Conservation (phyloP, 805 yeast species). For the Metschnikowia borealis region DNA sequence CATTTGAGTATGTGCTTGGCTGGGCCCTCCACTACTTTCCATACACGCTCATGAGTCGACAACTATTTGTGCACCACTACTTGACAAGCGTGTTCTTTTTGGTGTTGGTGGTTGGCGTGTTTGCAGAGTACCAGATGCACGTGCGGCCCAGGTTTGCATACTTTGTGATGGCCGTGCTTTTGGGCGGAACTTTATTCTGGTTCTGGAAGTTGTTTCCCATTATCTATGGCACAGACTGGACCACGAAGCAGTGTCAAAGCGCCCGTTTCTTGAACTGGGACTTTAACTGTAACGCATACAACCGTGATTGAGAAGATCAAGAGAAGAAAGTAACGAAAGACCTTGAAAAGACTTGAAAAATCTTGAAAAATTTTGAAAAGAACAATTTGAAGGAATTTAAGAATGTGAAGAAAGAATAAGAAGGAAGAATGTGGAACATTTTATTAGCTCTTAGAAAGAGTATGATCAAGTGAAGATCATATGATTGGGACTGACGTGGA, state of each 20-base stretch:
- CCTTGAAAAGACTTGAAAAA: too few species aligned
- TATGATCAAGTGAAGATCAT: too few species aligned
- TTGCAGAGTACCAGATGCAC: slow-evolving; percentile 37
- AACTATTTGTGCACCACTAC: slow-evolving; percentile 44
- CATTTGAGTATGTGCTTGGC: slow-evolving; percentile 46
- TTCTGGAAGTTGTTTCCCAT: slow-evolving; percentile 36
- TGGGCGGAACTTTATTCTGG: slow-evolving; percentile 20
- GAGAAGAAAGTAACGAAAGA: too few species aligned
- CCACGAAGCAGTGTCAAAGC: slow-evolving; percentile 32
- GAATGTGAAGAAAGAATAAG: too few species aligned
- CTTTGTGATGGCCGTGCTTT: slow-evolving; percentile 17
- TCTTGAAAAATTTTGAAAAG: too few species aligned
- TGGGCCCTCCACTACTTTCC: slow-evolving; percentile 60
- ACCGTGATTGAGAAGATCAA: background rate
- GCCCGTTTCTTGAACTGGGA: slow-evolving; percentile 43
- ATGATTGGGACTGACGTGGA: too few species aligned
- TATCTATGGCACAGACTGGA: slow-evolving; percentile 48
- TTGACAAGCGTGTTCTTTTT: slow-evolving; percentile 49
- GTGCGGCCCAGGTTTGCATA: slow-evolving; percentile 26
- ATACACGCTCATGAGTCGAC: slow-evolving; percentile 40
- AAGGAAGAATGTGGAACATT: too few species aligned
- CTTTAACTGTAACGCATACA: slow-evolving; percentile 31
- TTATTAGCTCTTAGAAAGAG: too few species aligned
- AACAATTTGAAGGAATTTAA: too few species aligned
- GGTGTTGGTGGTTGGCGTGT: slow-evolving; percentile 41